These are phyloP conservation scores for Sanghuangporus weigelae DNA, from an alignment of 1,284 basidiomycete genomes.

Conservation along the genomic window DNA sequence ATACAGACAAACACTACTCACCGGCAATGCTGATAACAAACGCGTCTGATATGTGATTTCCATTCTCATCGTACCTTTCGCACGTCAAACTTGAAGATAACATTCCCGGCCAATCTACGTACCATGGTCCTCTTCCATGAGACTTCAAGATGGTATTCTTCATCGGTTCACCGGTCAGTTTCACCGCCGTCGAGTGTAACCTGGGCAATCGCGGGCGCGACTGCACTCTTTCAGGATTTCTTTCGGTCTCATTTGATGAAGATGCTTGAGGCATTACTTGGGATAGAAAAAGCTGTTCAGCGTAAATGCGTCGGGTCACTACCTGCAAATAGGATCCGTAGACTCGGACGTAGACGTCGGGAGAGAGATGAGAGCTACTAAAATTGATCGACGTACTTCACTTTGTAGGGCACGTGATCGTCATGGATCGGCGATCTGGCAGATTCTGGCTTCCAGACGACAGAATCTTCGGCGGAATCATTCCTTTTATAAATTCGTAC, in stretches of 20 bases:
- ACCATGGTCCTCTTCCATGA: constrained; percentile 81
- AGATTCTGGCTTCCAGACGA: not conserved
- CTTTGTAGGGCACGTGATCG: not conserved
- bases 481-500: not conserved
- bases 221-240: not conserved
- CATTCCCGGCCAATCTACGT: constrained; percentile 23
- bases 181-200: not conserved
- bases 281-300: not conserved
- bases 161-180: constrained; percentile 9
- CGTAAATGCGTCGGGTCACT: no score
- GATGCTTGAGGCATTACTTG: not conserved
- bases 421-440: not conserved
- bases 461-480: not conserved
- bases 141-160: constrained; percentile 83
- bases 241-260: not conserved
- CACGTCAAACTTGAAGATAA: not conserved
- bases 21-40: constrained; percentile 95
- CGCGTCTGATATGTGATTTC: constrained; percentile 61
- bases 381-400: not conserved
- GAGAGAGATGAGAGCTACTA: not conserved
- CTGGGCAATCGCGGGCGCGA: constrained; percentile 1
- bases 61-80: constrained; percentile 71
- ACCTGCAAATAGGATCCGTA: no score
- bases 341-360: not conserved
- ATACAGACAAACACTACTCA: constrained; percentile 28